These are phyloP conservation scores for Xylaria sp. DNA, from an alignment of 2,329 filamentous ascomycete species.

Conservation along the genomic window DNA sequence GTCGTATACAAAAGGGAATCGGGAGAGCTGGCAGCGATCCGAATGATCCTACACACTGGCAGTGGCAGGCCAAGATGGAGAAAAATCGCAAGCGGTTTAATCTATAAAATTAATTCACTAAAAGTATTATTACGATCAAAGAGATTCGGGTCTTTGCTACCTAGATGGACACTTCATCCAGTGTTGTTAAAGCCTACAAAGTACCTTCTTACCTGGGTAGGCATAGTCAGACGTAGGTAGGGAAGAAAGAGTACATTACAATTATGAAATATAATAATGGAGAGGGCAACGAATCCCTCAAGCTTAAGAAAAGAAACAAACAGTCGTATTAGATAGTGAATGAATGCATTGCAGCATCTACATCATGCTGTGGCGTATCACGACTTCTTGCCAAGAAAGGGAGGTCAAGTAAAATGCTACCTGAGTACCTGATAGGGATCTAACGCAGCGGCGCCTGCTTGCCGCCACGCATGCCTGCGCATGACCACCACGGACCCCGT, in stretches of 20 bases:
- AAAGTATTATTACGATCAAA: not conserved
- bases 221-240: not conserved
- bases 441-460: not conserved
- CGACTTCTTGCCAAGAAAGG: not conserved
- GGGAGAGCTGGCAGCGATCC: conserved; percentile 74
- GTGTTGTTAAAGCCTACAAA: not conserved
- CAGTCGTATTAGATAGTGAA: not conserved
- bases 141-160: not conserved
- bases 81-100: conserved; percentile 95
- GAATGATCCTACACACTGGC: conserved; percentile 85
- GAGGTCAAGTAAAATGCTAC: not conserved
- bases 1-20: conserved; percentile 88
- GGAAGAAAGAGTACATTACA: not conserved
- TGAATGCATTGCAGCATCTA: no score
- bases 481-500: not conserved
- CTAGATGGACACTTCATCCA: not conserved
- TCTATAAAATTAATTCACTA: conserved; percentile 64
- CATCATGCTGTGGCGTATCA: conserved; percentile 7
- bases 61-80: conserved; percentile 94
- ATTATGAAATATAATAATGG: not conserved
- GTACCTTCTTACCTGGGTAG: not conserved
- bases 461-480: not conserved
- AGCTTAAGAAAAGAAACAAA: not conserved
- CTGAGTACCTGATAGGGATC: not conserved
- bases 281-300: no score